phyloP scores from a whole-genome alignment of 345 rosid species.

The Fremontodendron californicum region DNA sequence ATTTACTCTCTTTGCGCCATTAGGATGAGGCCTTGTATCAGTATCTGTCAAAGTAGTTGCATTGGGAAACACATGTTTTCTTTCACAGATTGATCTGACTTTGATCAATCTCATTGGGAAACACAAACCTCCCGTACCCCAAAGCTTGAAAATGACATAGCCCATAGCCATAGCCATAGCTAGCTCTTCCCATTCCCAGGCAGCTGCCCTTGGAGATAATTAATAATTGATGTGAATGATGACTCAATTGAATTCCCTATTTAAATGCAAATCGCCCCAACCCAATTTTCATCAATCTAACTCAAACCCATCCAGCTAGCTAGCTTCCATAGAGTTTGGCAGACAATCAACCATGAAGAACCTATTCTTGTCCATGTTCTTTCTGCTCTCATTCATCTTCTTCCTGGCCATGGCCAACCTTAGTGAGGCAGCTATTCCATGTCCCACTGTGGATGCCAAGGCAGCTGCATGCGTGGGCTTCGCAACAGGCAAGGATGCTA shows the following conservation, averaged over 20 bases:
- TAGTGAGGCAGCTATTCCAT: no score
- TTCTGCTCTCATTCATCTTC: not conserved
- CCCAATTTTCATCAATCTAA: no score
- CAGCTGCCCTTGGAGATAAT: no score
- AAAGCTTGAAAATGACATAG: no score
- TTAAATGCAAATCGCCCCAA: not conserved
- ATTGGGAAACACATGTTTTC: not conserved
- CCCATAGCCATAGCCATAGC: not conserved
- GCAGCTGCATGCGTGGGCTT: conserved; percentile 20
- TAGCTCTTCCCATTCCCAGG: no score
- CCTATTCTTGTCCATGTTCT: not conserved
- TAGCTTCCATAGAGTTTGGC: no score
- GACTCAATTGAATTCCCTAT: not conserved
- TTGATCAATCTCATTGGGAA: not conserved
- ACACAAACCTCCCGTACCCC: no score
- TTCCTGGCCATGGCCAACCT: not conserved
- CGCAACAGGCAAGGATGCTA: conserved; percentile 28
- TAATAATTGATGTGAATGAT: not conserved
- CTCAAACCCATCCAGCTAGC: not conserved
- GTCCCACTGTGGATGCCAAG: no score
- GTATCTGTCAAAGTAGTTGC: not conserved
- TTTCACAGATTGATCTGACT: not conserved
- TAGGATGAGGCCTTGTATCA: no score
- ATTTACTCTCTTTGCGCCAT: no score
- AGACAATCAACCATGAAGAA: not conserved